These are phyloP conservation scores for Acephala macrosclerotiorum DNA, from an alignment of 2,329 filamentous ascomycete species.

Conservation along the genomic window DNA sequence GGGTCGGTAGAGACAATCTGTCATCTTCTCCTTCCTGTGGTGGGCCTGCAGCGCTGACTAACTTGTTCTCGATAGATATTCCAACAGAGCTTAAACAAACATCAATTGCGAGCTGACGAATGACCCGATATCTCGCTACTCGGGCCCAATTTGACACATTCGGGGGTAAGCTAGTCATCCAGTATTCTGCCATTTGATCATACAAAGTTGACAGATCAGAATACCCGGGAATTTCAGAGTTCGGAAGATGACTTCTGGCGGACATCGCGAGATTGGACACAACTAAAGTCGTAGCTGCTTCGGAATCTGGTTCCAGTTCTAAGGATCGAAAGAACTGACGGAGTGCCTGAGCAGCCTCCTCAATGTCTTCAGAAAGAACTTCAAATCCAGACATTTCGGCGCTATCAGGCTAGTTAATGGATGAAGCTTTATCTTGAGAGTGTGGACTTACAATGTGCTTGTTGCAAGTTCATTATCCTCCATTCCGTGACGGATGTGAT, in stretches of 20 bases:
- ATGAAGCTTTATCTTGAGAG: background rate
- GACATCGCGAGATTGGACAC: conserved; percentile 33
- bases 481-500: conserved; percentile 26
- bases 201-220: conserved; percentile 39
- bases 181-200: conserved; percentile 40
- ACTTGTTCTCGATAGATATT: conserved; percentile 35
- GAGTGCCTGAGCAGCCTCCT: conserved; percentile 33
- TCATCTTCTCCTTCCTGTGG: conserved; percentile 14
- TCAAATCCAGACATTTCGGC: conserved; percentile 35
- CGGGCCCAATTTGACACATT: conserved; percentile 36
- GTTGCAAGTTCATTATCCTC: conserved; percentile 26
- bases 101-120: conserved; percentile 41
- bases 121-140: conserved; percentile 39
- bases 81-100: conserved; percentile 41
- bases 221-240: conserved; percentile 1
- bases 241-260: conserved; percentile 24
- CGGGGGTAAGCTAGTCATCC: conserved; percentile 41
- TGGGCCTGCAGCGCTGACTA: conserved; percentile 13
- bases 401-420: conserved; percentile 17
- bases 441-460: conserved; percentile 30
- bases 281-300: conserved; percentile 26
- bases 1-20: background rate
- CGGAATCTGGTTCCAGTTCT: conserved; percentile 22
- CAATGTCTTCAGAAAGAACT: conserved; percentile 36
- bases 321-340: conserved; percentile 35